Percentiles rank a stretch among this genome's conserved stretches.
phyloP scores from a whole-genome alignment of 768 basidiomycete species.

The Russula virescens region DNA sequence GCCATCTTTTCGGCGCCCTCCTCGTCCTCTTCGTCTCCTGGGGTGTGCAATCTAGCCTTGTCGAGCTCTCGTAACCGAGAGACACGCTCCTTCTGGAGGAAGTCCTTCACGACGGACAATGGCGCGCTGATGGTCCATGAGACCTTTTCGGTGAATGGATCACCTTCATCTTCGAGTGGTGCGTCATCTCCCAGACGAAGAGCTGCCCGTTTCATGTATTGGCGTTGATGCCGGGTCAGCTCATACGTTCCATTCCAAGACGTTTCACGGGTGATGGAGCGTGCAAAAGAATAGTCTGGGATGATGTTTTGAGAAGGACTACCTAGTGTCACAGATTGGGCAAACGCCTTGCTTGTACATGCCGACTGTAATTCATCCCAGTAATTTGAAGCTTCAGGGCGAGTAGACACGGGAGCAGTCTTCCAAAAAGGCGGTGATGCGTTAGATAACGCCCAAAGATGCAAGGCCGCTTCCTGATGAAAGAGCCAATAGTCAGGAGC shows the following conservation, averaged over 20 bases:
- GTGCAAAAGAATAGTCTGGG: constrained; percentile 33
- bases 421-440: constrained; percentile 51
- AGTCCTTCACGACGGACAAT: constrained; percentile 39
- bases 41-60: constrained; percentile 20
- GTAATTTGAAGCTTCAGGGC: constrained; percentile 39
- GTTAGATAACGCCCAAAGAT: constrained; percentile 54
- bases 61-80: constrained; percentile 20
- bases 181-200: constrained; percentile 39
- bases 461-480: constrained; percentile 47
- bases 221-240: constrained; percentile 62
- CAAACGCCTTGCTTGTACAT: constrained; percentile 36
- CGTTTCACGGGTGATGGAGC: constrained; percentile 49
- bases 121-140: constrained; percentile 55
- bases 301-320: constrained; percentile 27
- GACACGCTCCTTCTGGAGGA: constrained; percentile 37
- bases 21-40: not conserved
- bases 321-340: constrained; percentile 20
- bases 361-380: constrained; percentile 54
- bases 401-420: constrained; percentile 38
- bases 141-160: constrained; percentile 40
- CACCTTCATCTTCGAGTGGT: constrained; percentile 42
- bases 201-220: constrained; percentile 52
- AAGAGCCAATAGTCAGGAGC: constrained; percentile 65
- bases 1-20: constrained; percentile 33
- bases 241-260: constrained; percentile 61